A percentile compares a stretch with the other conserved stretches of the same genome.
Evolutionary conservation across 1,284 basidiomycete genomes (phyloP).

Genomic region (Flammula alnicola): DNA sequence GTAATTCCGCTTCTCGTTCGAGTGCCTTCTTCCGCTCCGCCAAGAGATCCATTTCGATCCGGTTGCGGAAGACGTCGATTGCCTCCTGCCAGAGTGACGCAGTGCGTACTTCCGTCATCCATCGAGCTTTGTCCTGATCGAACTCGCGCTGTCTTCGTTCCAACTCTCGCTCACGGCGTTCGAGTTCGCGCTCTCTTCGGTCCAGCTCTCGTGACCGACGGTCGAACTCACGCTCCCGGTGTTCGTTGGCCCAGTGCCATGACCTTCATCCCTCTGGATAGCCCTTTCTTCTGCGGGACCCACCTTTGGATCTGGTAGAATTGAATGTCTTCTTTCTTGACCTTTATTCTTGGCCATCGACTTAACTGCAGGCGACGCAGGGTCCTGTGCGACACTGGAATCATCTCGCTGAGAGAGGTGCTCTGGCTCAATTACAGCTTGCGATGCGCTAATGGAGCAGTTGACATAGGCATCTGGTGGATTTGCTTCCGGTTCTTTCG

Average conservation of each 20-base stretch:
- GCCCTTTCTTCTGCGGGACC: too few species aligned
- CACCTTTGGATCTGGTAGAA: too few species aligned
- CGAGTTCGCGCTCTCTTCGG: constrained; percentile 18
- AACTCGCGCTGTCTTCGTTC: constrained; percentile 17
- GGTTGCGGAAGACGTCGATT: constrained; percentile 7
- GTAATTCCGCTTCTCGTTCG: constrained; percentile 19
- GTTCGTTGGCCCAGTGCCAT: constrained; percentile 4
- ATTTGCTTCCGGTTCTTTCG: too few species aligned
- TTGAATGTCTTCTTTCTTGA: too few species aligned
- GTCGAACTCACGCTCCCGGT: constrained; percentile 23
- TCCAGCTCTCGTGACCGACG: constrained; percentile 25
- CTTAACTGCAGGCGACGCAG: too few species aligned
- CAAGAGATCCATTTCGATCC: constrained; percentile 9
- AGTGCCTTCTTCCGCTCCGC: constrained; percentile 16
- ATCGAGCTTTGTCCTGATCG: constrained; percentile 20
- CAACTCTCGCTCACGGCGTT: constrained; percentile 11
- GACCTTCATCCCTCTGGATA: too few species aligned
- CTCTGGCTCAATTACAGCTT: too few species aligned
- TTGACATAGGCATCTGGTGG: too few species aligned
- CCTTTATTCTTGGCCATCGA: too few species aligned
- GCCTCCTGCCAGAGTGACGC: constrained; percentile 17
- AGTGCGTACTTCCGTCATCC: constrained; percentile 10
- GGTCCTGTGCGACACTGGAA: too few species aligned
- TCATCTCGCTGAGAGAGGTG: too few species aligned
- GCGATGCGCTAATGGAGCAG: too few species aligned